phyloP scores from a whole-genome alignment of 1,139 yeast genomes.

The Saccharomycopsis hybrid region DNA sequence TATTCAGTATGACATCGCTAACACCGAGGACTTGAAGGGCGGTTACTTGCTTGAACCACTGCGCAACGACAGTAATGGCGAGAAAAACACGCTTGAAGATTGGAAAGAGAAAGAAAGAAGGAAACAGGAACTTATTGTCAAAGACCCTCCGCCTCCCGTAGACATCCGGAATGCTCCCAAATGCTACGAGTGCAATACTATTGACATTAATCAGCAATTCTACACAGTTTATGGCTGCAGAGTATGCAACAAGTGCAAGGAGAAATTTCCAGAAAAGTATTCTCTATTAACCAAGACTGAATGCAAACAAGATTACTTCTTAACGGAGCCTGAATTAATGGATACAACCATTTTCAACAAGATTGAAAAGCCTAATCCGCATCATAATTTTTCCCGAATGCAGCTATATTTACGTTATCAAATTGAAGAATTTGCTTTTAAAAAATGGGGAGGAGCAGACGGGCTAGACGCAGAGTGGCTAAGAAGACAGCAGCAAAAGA shows the following conservation, averaged over 20 bases:
- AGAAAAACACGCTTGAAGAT: slow-evolving; percentile 55
- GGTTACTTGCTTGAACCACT: slow-evolving; percentile 60
- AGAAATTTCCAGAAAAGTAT: slow-evolving; percentile 75
- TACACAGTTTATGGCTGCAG: slow-evolving; percentile 60
- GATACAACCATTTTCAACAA: slow-evolving; percentile 66
- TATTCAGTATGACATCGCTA: slow-evolving; percentile 87
- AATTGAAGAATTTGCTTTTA: slow-evolving; percentile 85
- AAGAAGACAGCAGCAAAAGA: slow-evolving; percentile 63
- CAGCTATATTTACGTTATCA: slow-evolving; percentile 84
- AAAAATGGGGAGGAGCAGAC: slow-evolving; percentile 92
- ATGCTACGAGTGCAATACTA: slow-evolving; percentile 73
- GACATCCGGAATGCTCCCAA: slow-evolving; percentile 68
- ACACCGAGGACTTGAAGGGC: slow-evolving; percentile 82
- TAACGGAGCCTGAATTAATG: slow-evolving; percentile 86
- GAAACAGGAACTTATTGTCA: slow-evolving; percentile 28
- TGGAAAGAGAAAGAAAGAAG: slow-evolving; percentile 65
- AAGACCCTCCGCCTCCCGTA: slow-evolving; percentile 61
- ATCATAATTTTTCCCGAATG: slow-evolving; percentile 87
- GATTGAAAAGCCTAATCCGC: slow-evolving; percentile 90
- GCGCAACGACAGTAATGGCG: slow-evolving; percentile 26
- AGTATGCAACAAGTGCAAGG: slow-evolving; percentile 76
- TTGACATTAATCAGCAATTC: slow-evolving; percentile 73
- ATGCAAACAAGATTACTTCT: slow-evolving; percentile 82
- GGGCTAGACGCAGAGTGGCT: slow-evolving; percentile 92
- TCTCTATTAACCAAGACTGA: slow-evolving; percentile 91